Evolutionary conservation across 495 filamentous ascomycete genomes (phyloP), one percentile per base, ranked within the genome.

Genomic region (Aspergillus ostianus): DNA sequence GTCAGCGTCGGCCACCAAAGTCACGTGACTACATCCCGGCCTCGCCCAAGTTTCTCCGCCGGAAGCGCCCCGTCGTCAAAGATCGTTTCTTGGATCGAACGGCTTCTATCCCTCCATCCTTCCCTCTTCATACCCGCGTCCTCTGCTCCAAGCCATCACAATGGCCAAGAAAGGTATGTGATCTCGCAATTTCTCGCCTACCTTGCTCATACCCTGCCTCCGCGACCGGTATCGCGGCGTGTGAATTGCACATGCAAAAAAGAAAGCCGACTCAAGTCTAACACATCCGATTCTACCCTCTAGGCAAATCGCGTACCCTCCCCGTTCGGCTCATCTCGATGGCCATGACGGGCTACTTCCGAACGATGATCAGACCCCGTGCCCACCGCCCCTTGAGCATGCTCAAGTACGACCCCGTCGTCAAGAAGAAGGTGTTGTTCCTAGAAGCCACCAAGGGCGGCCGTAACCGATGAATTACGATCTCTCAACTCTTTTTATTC

Each of bases 351-450:
- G 95, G 95, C 66, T 99, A 89, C 81, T 99, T 91, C 81, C 90
- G 90, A 73, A 95, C 90, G 56, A 83, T 92, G 71, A 82, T 89
- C 55, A 89, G 95, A 30, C 92, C 93, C 17, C 87, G 95, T 53
- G 79, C 81, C 23, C 82, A 93, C 58, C 79, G 87, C 45, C 94
- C 95, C 44, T 83, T 98, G 74, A 93, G 90, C 77, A 96, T 98
- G 92, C 81, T 98, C 63, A 99, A 99, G 79, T 98, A 99, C 73
- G 95, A 99, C 77, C 95, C 95, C 58, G 90, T 99, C 67, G 90
- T 96, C 90, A 90, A 75, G 91, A 92, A 91, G 78, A 85, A 93
- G 78, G 93, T 97, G 47, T 82, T 97, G 4, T 97, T 97, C 75
- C 83, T 96, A 27, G 93, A 97, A 76, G 86, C 90, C 77, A 95